Base-by-base conservation (phyloP, 1,139 yeast genomes). In the Cylindricascospora bacillispora region DNA sequence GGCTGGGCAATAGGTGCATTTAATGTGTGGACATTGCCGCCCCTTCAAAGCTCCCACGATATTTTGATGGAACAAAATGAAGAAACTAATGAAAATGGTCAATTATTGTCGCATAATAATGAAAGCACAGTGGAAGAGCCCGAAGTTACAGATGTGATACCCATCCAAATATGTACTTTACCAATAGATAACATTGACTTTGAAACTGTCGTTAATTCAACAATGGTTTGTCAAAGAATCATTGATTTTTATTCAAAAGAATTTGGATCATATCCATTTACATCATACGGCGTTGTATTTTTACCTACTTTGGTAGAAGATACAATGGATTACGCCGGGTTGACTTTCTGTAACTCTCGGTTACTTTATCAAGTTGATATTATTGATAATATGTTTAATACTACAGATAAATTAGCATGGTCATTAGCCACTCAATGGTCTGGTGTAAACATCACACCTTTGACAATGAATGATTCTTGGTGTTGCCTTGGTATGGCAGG, bases 1-100 rank as follows among this genome's bases (percentile, higher is more conserved):
- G 97, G 97, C 0, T 89, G 94, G 77, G 86, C 94, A 0, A 69
- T 83, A 2, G 99, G 98, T 0, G 77, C 94, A 4, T 92, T 89
- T 54, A 74, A 74, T 62, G 37, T 64, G 67, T 24, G 69, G 70
- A 12, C 54, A 73, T 25, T 59, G 14, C 57, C 56, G 2, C 32
- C 45, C 5, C 25, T 49, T 10, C 28, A 34, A 4, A 24, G 35
- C 5, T 32, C 33, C n/a, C 37, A 36, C 13, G 47, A 35, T 49
- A 46, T 28, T 23, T 15, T 32, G 27, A 15, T 28, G 32, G 60
- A 58, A 2, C 64, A 59, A 6, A 54, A 51, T 2, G 47, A 52
- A 10, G 61, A 58, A 24, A 53, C 49, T 16, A 52, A 47, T 5
- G 60, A 55, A 4, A 54, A 29, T 10, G 10, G 7, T 7, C 7